phyloP scores from a whole-genome alignment of 1,284 basidiomycete species.

The Peniophora sp. region DNA sequence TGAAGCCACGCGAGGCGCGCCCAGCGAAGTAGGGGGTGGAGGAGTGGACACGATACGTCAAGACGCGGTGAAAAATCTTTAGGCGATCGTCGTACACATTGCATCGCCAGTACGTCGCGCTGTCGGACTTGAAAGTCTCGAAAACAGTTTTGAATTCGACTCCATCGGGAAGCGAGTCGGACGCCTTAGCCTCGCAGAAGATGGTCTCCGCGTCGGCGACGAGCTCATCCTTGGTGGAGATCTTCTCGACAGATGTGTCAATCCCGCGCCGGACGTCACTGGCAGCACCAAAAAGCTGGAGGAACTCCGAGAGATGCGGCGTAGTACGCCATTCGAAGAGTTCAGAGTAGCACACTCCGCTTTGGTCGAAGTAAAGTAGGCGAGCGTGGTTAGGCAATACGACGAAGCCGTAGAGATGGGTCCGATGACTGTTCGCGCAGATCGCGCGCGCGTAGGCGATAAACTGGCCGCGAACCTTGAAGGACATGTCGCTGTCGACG shows the following conservation, averaged over 20 bases:
- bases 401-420: neutral
- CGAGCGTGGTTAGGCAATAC: conserved; percentile 2
- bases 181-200: neutral
- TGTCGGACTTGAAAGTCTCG: neutral
- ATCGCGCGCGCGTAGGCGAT: neutral
- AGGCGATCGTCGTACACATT: too few species aligned
- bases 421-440: neutral
- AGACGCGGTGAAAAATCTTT: neutral
- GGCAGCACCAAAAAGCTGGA: conserved; percentile 2
- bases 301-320: conserved; percentile 4
- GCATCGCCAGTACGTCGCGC: neutral
- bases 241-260: conserved; percentile 1
- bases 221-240: neutral
- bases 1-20: neutral
- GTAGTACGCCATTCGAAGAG: conserved; percentile 1
- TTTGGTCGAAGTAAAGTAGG: conserved; percentile 6
- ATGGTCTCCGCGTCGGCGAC: neutral
- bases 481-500: too few species aligned
- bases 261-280: conserved; percentile 1
- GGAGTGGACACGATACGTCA: neutral
- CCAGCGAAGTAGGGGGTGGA: neutral
- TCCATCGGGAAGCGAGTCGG: neutral
- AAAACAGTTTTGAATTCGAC: neutral
- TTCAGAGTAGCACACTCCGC: conserved; percentile 2
- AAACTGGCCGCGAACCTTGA: neutral